Conservation (phyloP, 2,329 filamentous ascomycete species). For the Xylaria sp. region DNA sequence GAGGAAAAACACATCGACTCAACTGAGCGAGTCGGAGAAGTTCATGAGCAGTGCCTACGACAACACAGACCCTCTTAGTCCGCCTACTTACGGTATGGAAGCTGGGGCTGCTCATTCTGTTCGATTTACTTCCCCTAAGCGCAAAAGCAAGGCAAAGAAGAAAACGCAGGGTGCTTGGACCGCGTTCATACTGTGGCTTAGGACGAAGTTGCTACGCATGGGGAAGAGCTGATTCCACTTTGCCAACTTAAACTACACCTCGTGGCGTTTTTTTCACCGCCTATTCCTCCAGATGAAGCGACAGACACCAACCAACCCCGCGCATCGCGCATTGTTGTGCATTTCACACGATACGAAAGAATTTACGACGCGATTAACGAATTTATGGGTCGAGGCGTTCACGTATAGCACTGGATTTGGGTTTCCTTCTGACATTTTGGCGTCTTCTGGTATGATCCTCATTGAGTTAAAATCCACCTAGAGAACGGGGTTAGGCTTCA, state of each 20-base stretch:
- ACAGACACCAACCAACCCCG: background rate
- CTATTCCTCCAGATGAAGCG: background rate
- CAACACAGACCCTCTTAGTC: constrained; percentile 48
- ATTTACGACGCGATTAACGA: constrained; percentile 32
- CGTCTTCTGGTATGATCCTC: constrained; percentile 18
- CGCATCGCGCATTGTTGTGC: background rate
- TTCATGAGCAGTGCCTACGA: constrained; percentile 61
- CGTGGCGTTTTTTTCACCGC: background rate
- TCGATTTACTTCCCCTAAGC: constrained; percentile 54
- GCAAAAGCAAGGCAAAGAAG: constrained; percentile 63
- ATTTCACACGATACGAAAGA: constrained; percentile 18
- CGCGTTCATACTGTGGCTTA: constrained; percentile 70
- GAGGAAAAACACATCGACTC: constrained; percentile 41
- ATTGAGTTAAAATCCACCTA: constrained; percentile 9
- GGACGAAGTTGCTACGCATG: constrained; percentile 64
- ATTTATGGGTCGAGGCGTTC: constrained; percentile 41
- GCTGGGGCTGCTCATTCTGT: constrained; percentile 55
- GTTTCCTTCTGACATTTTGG: constrained; percentile 20
- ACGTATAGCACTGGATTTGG: constrained; percentile 24
- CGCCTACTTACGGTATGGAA: constrained; percentile 45
- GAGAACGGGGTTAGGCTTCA: constrained; percentile 17
- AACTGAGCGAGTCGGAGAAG: constrained; percentile 53
- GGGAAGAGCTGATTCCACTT: constrained; percentile 39
- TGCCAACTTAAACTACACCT: background rate
- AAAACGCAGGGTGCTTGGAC: constrained; percentile 72